Percentiles rank a stretch among this genome's conserved stretches.
Conservation (phyloP, 345 rosid species). For the Lumnitzera littorea region DNA sequence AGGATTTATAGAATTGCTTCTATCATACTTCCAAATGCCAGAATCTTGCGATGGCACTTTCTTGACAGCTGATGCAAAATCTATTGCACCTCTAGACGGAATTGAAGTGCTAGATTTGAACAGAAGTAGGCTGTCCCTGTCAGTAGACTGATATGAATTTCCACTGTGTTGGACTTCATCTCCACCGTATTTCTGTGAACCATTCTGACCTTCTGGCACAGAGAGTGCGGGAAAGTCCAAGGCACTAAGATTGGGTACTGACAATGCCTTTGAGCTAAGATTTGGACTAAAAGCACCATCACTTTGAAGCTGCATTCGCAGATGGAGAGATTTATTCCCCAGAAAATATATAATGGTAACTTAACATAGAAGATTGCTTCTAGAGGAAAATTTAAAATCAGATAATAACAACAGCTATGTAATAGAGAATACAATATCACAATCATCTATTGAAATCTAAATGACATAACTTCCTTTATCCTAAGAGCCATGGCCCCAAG, state of each 20-base stretch:
- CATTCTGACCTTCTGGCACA: constrained; percentile 46
- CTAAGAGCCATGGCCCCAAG: not conserved
- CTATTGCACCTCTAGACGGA: constrained; percentile 51
- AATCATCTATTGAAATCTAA: too few relatives aligned
- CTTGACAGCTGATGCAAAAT: constrained; percentile 93
- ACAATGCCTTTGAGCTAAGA: constrained; percentile 50
- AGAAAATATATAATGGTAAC: constrained; percentile 8
- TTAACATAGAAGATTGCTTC: constrained; percentile 4
- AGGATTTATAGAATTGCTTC: constrained; percentile 65
- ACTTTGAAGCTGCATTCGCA: constrained; percentile 69
- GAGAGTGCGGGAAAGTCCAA: constrained; percentile 86
- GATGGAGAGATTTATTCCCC: constrained; percentile 4
- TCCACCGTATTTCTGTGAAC: constrained; percentile 51
- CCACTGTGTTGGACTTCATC: constrained; percentile 63
- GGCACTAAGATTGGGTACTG: constrained; percentile 67
- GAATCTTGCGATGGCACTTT: constrained; percentile 81
- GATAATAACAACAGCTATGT: too few relatives aligned
- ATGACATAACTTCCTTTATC: too few relatives aligned
- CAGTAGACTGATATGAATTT: constrained; percentile 52
- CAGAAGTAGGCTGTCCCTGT: constrained; percentile 64
- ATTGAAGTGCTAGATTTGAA: constrained; percentile 56
- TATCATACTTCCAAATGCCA: constrained; percentile 77
- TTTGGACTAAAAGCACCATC: constrained; percentile 77
- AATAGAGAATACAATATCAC: too few relatives aligned
- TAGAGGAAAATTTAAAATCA: too few relatives aligned